phyloP scores from a whole-genome alignment of 257 asterid genomes.

The Plantago major region DNA sequence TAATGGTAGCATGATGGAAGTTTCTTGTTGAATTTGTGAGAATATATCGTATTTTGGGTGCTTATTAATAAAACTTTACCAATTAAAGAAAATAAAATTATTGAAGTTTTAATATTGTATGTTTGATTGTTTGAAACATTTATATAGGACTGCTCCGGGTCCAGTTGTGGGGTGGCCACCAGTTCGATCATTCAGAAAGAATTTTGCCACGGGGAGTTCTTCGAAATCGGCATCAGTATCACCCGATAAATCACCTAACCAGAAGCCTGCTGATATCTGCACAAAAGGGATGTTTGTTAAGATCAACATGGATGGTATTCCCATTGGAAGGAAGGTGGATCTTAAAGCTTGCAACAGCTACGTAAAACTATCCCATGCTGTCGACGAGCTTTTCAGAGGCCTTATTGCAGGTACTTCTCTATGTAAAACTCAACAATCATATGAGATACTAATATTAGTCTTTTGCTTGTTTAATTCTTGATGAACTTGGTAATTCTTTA shows the following conservation, averaged over 20 bases:
- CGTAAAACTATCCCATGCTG: slow-evolving; percentile 66
- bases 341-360: slow-evolving; percentile 68
- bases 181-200: slow-evolving; percentile 69
- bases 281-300: slow-evolving; percentile 63
- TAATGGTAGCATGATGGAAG: too few relatives aligned
- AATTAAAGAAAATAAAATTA: too few relatives aligned
- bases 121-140: not conserved
- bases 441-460: not conserved
- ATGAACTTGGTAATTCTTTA: not conserved
- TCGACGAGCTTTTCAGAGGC: slow-evolving; percentile 80
- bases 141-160: slow-evolving; percentile 62
- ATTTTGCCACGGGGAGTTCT: slow-evolving; percentile 48
- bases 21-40: too few relatives aligned
- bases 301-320: slow-evolving; percentile 96
- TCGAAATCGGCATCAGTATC: slow-evolving; percentile 38
- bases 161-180: slow-evolving; percentile 99
- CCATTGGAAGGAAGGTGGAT: slow-evolving; percentile 90
- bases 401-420: slow-evolving; percentile 70
- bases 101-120: not conserved
- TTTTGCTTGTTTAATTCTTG: not conserved
- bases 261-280: slow-evolving; percentile 35
- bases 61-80: too few relatives aligned
- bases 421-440: not conserved
- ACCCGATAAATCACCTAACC: slow-evolving; percentile 27
- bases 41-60: too few relatives aligned